Percentiles rank a stretch among this genome's conserved stretches.
These are phyloP conservation scores for Neohortaea acidophila DNA, from an alignment of 495 filamentous ascomycete genomes.

Conservation along the genomic window DNA sequence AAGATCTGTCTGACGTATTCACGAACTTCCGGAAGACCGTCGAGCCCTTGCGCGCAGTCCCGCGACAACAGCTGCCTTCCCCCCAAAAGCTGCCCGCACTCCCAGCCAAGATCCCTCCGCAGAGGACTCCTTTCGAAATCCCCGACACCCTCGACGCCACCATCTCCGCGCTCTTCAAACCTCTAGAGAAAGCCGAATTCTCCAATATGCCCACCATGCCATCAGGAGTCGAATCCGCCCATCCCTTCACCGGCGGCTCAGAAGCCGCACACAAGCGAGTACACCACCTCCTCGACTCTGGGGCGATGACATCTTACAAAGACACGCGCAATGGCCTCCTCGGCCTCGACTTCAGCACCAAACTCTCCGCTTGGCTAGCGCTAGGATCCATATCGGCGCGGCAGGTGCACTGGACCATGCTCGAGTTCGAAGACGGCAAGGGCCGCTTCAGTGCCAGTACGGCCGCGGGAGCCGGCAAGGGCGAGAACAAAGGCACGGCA, in stretches of 20 bases:
- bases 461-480: slow-evolving; percentile 41
- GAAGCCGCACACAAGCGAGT: slow-evolving; percentile 38
- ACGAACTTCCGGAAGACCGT: slow-evolving; percentile 50
- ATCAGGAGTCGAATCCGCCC: slow-evolving; percentile 33
- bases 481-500: slow-evolving; percentile 54
- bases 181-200: slow-evolving; percentile 28
- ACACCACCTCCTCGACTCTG: slow-evolving; percentile 40
- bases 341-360: slow-evolving; percentile 52
- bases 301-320: slow-evolving; percentile 45
- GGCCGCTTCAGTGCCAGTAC: slow-evolving; percentile 20
- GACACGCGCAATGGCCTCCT: slow-evolving; percentile 52
- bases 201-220: slow-evolving; percentile 32
- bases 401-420: slow-evolving; percentile 45
- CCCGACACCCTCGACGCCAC: slow-evolving; percentile 37
- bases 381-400: slow-evolving; percentile 53
- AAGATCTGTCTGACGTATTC: slow-evolving; percentile 50
- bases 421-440: slow-evolving; percentile 45
- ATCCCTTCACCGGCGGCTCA: slow-evolving; percentile 56
- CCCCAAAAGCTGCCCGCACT: slow-evolving; percentile 38
- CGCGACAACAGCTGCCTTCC: slow-evolving; percentile 34
- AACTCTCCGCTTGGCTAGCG: slow-evolving; percentile 52
- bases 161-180: slow-evolving; percentile 36
- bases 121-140: slow-evolving; percentile 43
- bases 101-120: slow-evolving; percentile 37
- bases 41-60: slow-evolving; percentile 46